phyloP scores from a whole-genome alignment of 352 stramenopile species.

The Aphanomyces cochlioides region DNA sequence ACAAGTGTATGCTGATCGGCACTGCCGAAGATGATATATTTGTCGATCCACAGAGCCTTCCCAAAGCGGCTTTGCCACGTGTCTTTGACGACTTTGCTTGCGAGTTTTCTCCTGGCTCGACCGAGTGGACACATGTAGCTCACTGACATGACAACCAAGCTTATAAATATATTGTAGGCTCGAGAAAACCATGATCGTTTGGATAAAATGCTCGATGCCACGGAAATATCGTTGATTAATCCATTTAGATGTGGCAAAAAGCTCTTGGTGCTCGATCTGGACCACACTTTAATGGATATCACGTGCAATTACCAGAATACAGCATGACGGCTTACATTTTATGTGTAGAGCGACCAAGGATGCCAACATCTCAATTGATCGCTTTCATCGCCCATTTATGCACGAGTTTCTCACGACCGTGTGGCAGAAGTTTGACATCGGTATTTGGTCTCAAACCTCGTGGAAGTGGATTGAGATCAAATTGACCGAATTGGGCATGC shows the following conservation, averaged over 20 bases:
- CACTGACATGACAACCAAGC: slow-evolving; percentile 44
- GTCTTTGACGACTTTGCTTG: slow-evolving; percentile 83
- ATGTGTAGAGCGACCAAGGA: slow-evolving; percentile 8
- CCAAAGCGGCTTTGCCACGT: not conserved
- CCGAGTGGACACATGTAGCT: slow-evolving; percentile 22
- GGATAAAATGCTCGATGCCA: slow-evolving; percentile 62
- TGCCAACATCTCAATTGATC: slow-evolving; percentile 7
- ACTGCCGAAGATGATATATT: slow-evolving; percentile 31
- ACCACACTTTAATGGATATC: slow-evolving; percentile 88
- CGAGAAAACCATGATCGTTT: slow-evolving; percentile 65
- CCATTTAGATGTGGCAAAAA: slow-evolving; percentile 56
- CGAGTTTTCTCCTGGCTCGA: slow-evolving; percentile 59
- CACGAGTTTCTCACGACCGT: slow-evolving; percentile 69
- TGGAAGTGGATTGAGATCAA: slow-evolving; percentile 88
- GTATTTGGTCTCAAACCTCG: slow-evolving; percentile 83
- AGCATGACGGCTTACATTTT: not conserved
- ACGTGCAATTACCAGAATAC: slow-evolving; percentile 37
- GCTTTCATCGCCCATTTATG: slow-evolving; percentile 69
- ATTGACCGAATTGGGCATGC: slow-evolving; percentile 77
- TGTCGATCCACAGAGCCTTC: slow-evolving; percentile 23
- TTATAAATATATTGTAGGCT: slow-evolving; percentile 28
- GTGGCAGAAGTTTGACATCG: slow-evolving; percentile 85
- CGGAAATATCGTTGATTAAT: slow-evolving; percentile 72
- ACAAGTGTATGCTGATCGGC: slow-evolving; percentile 34
- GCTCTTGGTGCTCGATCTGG: slow-evolving; percentile 83